A percentile compares a stretch with the other conserved stretches of the same genome.
Evolutionary conservation across 2,329 filamentous ascomycete species (phyloP).

Genomic region (Arthroderma sp.): DNA sequence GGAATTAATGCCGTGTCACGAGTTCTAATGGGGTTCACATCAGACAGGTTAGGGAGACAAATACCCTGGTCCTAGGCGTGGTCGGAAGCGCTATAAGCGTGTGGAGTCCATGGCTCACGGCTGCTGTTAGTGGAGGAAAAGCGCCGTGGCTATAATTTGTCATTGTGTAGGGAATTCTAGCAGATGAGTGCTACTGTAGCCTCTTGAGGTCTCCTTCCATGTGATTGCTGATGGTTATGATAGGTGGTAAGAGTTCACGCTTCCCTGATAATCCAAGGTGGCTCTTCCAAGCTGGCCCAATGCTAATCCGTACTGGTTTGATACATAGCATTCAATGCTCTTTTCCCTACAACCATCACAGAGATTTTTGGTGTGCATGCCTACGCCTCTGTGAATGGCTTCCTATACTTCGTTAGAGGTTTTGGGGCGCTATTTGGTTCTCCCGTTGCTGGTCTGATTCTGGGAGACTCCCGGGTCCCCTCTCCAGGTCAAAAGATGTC

Average conservation of each 20-base stretch:
- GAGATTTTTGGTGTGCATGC: constrained; percentile 31
- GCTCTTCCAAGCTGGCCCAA: neutral
- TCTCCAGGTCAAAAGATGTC: constrained; percentile 7
- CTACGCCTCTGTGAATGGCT: constrained; percentile 29
- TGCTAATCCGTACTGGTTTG: neutral
- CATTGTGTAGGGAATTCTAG: constrained; percentile 12
- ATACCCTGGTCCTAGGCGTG: constrained; percentile 27
- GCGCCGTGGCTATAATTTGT: constrained; percentile 10
- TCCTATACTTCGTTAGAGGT: constrained; percentile 31
- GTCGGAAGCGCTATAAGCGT: constrained; percentile 21
- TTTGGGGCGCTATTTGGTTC: constrained; percentile 30
- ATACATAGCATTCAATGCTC: constrained; percentile 14
- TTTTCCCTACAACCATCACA: constrained; percentile 31
- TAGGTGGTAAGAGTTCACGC: neutral
- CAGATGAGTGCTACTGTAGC: constrained; percentile 2
- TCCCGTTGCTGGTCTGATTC: constrained; percentile 22
- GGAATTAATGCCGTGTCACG: constrained; percentile 30
- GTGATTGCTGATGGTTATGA: neutral
- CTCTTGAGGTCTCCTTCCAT: neutral
- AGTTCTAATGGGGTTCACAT: constrained; percentile 28
- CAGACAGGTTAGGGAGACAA: constrained; percentile 30
- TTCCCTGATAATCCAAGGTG: neutral
- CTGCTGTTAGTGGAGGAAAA: constrained; percentile 9
- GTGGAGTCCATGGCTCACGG: constrained; percentile 20
- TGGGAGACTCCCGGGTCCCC: constrained; percentile 7